Evolutionary conservation across 176 grass and related monocot genomes (phyloP).

Genomic region (Rhipidocladum racemiflorum): DNA sequence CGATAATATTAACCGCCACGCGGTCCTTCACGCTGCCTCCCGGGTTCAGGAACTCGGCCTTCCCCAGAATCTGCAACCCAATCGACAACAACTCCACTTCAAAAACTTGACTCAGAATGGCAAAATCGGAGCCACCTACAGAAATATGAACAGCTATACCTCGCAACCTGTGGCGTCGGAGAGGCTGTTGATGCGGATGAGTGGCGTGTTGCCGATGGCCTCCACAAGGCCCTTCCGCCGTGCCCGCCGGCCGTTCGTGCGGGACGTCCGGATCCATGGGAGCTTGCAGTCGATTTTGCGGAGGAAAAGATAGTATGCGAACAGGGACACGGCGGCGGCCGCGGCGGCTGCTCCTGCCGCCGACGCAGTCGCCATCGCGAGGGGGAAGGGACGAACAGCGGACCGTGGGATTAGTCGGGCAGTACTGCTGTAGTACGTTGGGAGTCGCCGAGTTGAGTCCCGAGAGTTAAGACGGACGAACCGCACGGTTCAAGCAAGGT

Average conservation of each 20-base stretch:
- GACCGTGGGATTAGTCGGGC: not conserved
- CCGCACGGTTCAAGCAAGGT: not conserved
- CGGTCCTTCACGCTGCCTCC: conserved; percentile 93
- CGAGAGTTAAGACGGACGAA: not conserved
- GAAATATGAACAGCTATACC: conserved; percentile 23
- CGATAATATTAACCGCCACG: conserved; percentile 86
- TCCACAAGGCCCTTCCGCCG: conserved; percentile 62
- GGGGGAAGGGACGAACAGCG: not conserved
- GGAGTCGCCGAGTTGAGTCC: not conserved
- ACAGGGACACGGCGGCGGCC: conserved; percentile 54
- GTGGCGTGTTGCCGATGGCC: conserved; percentile 77
- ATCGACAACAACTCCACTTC: conserved; percentile 3
- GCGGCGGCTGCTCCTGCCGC: conserved; percentile 41
- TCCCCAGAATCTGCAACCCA: conserved; percentile 80
- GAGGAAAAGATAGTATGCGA: conserved; percentile 52
- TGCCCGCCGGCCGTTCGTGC: conserved; percentile 9
- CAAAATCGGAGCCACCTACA: not conserved
- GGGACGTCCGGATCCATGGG: conserved; percentile 5
- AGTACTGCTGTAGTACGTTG: not conserved
- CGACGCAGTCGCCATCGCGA: conserved; percentile 58
- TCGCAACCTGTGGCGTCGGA: conserved; percentile 92
- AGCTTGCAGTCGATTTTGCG: conserved; percentile 1
- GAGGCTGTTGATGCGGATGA: conserved; percentile 96
- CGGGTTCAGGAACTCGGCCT: conserved; percentile 97
- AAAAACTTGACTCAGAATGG: not conserved